Evolutionary conservation across 2,329 filamentous ascomycete species (phyloP).

Genomic region (Periglandula ipomoeae): DNA sequence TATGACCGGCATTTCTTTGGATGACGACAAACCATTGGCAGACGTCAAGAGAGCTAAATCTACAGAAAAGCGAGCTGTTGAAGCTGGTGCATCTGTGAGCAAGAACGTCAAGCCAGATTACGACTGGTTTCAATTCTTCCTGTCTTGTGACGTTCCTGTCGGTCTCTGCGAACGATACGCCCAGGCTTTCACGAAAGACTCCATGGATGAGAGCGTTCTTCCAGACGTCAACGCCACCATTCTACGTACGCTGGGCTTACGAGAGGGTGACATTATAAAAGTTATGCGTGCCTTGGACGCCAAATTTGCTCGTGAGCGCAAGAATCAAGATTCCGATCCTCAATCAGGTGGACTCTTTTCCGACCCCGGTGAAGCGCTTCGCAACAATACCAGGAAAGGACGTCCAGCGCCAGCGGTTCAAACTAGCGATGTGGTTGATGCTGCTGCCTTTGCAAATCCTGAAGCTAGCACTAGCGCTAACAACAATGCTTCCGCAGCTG

Average conservation of each 20-base stretch:
- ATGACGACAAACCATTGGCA: constrained; percentile 88
- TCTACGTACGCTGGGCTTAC: constrained; percentile 80
- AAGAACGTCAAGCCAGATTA: constrained; percentile 62
- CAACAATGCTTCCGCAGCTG: constrained; percentile 14
- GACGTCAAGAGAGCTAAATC: constrained; percentile 58
- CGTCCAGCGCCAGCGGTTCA: constrained; percentile 80
- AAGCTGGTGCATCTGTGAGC: constrained; percentile 55
- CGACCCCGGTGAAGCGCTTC: constrained; percentile 79
- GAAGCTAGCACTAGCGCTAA: constrained; percentile 21
- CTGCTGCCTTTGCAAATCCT: constrained; percentile 70
- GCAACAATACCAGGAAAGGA: constrained; percentile 91
- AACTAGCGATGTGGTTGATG: constrained; percentile 76
- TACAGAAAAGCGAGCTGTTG: constrained; percentile 20
- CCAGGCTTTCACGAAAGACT: constrained; percentile 79
- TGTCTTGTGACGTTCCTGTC: constrained; percentile 82
- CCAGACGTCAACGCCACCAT: constrained; percentile 80
- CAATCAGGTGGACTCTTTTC: constrained; percentile 69
- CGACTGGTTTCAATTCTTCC: constrained; percentile 99
- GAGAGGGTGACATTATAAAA: constrained; percentile 92
- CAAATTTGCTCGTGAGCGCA: constrained; percentile 58
- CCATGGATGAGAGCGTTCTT: constrained; percentile 90
- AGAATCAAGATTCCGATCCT: constrained; percentile 50
- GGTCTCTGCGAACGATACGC: constrained; percentile 92
- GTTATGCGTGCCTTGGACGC: constrained; percentile 83
- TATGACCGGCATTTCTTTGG: constrained; percentile 76